These are phyloP conservation scores for Amanita brunnescens DNA, from an alignment of 768 basidiomycete species.

Conservation along the genomic window DNA sequence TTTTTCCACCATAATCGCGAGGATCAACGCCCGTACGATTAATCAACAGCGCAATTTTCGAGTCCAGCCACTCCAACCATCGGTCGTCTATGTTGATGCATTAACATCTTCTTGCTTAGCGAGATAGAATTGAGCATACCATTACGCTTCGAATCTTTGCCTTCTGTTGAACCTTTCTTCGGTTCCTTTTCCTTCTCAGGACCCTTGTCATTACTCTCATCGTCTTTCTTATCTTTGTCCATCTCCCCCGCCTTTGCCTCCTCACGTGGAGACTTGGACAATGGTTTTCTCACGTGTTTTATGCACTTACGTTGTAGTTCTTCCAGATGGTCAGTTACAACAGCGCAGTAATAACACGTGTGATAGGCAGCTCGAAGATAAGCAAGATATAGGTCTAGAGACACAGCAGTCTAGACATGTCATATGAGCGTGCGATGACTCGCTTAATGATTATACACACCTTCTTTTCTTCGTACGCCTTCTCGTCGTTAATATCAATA, in stretches of 20 bases:
- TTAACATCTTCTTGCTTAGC: slow-evolving; percentile 8
- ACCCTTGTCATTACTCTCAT: slow-evolving; percentile 29
- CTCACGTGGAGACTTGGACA: slow-evolving; percentile 52
- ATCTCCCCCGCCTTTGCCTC: slow-evolving; percentile 50
- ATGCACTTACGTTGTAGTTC: slow-evolving; percentile 94
- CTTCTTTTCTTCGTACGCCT: slow-evolving; percentile 61
- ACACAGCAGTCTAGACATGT: slow-evolving; percentile 54
- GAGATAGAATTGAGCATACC: slow-evolving; percentile 34
- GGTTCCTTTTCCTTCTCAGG: slow-evolving; percentile 23
- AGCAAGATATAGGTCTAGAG: slow-evolving; percentile 87
- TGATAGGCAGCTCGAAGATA: slow-evolving; percentile 90
- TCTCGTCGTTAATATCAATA: slow-evolving; percentile 53
- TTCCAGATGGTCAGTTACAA: slow-evolving; percentile 87
- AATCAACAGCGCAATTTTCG: slow-evolving; percentile 74
- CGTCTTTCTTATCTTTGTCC: slow-evolving; percentile 41
- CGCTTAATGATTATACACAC: slow-evolving; percentile 29
- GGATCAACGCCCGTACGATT: slow-evolving; percentile 77
- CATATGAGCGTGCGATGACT: slow-evolving; percentile 13
- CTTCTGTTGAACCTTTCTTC: slow-evolving; percentile 24
- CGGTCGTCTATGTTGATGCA: slow-evolving; percentile 53
- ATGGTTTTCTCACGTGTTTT: slow-evolving; percentile 77
- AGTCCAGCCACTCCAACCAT: slow-evolving; percentile 86
- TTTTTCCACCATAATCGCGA: slow-evolving; percentile 83
- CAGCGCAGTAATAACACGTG: slow-evolving; percentile 97
- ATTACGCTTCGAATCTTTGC: slow-evolving; percentile 47